Percentiles rank a stretch among this genome's conserved stretches.
phyloP scores from a whole-genome alignment of 805 yeast genomes.

The Lipomyces yamanashiensis region DNA sequence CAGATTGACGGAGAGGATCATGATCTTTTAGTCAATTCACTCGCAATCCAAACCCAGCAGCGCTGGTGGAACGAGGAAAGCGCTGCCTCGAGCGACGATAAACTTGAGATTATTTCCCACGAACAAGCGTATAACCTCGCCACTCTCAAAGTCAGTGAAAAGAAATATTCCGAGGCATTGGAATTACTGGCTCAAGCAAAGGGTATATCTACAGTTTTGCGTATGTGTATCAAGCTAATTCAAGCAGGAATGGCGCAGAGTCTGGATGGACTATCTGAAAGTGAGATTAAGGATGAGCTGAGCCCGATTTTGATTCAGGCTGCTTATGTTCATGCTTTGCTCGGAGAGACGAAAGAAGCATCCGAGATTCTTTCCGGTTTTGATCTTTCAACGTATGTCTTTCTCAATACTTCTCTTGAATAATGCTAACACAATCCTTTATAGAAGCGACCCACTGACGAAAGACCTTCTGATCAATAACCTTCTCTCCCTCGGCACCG shows the following conservation, averaged over 20 bases:
- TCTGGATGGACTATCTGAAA: constrained; percentile 48
- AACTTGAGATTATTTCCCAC: constrained; percentile 46
- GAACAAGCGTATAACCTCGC: constrained; percentile 68
- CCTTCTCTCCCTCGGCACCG: constrained; percentile 11
- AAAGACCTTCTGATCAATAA: constrained; percentile 47
- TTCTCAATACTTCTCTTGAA: neutral
- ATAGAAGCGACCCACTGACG: constrained; percentile 16
- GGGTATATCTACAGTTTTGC: constrained; percentile 46
- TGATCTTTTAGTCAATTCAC: constrained; percentile 64
- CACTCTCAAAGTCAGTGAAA: constrained; percentile 52
- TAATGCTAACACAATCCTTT: neutral
- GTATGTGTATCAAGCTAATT: neutral
- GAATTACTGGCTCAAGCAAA: constrained; percentile 54
- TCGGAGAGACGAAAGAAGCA: constrained; percentile 49
- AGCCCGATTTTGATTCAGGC: constrained; percentile 64
- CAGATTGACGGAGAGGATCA: constrained; percentile 49
- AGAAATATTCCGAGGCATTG: constrained; percentile 51
- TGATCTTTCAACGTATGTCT: constrained; percentile 33
- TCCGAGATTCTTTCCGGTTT: constrained; percentile 47
- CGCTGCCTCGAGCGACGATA: neutral
- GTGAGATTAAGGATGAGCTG: constrained; percentile 56
- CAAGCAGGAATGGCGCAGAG: constrained; percentile 20
- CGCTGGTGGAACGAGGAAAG: constrained; percentile 16
- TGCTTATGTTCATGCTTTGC: constrained; percentile 56
- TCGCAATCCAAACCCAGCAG: constrained; percentile 64